Evolutionary conservation across 306 rosid genomes (phyloP), one percentile per base, ranked within the genome.

Genomic region (Vigna nakashimae): DNA sequence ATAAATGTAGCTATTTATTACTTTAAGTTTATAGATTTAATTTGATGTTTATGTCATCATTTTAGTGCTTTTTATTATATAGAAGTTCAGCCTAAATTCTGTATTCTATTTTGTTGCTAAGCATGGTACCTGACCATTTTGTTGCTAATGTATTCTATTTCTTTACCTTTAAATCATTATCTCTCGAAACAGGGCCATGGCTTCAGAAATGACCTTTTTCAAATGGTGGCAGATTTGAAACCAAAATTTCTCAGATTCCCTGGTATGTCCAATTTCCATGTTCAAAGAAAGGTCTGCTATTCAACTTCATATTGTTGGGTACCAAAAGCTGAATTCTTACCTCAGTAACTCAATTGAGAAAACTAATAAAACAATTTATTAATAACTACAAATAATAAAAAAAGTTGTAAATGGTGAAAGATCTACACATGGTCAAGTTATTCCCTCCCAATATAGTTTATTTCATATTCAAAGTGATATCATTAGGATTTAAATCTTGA

Each of bases 221-320:
- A 62, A 34, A 62, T 62, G 46, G 24, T 34, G 7, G 68, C 45
- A 62, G 22, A 62, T 62, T 62, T 62, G 46, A 62, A 62, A 32
- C 68, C 46, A 15, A 62, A 62, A 32, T 32, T 62, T 32, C 46
- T 62, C 22, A 62, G 68, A 62, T 62, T 62, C 34, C 68, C 68
- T 16, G 68, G 68, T 62, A 32, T 8, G 45, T 62, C 6, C 9
- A 62, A 62, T 7, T 32, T 15, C n/a, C 11, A 4, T 10, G 64
- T 22, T 17, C 34, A 9, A 24, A 57, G 7, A 22, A 15, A 9
- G 32, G 32, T 56, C 9, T 20, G 3, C 3, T 24, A 12, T 24
- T 24, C 17, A 12, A 58, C 17, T 38, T 38, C 11, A 40, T 40
- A 40, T 40, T 40, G 9, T 36, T 40, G 45, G 45, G 3, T 40